Evolutionary conservation across 768 basidiomycete species (phyloP), one percentile per base, ranked within the genome.

Genomic region (Exidia glandulosa): DNA sequence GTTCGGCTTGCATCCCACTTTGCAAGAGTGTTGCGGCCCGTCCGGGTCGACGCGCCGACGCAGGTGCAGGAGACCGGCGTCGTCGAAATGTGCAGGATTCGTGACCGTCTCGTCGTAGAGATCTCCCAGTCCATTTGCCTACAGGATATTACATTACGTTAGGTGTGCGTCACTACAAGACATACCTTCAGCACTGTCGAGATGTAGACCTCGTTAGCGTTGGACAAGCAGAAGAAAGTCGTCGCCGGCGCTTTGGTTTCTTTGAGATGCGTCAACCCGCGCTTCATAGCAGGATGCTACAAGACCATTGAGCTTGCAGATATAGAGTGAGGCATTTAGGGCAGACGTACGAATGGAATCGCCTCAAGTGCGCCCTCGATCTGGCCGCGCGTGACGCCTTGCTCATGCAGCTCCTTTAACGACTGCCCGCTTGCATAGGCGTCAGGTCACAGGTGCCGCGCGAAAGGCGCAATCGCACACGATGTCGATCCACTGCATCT

Each of bases 251-350:
- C 78, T 14, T 80, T 68, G 16, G 80, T 75, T 3, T 77, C 75
- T 69, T 96, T 91, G 62, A 95, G 78, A 2, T 77, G 77, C 27
- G 78, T 82, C n/a, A 95, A 84, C n/a, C 81, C 92, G 25, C 94
- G 88, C 61, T 84, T 79, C 93, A 97, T 96, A 3, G 94, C 96
- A 3, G 96, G 96, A 69, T 99, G 96, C 95, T 99, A 68, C 3
- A 47, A 32, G 6, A 23, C 13, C 13, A 25, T n/a, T 32, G 55
- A n/a, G 30, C 27, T 1, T 14, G 27, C 23, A 48, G 23, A 41
- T 13, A 13, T 30, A 3, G 25, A 30, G 56, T 57, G 23, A 36
- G 36, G 32, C 52, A 45, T 32, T 3, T 5, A 30, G 19, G 27
- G 5, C 14, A 32, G 27, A 55, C 90, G 64, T 61, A 95, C 96